phyloP scores from a whole-genome alignment of 2,329 filamentous ascomycete species.

The Aspergillus niger region DNA sequence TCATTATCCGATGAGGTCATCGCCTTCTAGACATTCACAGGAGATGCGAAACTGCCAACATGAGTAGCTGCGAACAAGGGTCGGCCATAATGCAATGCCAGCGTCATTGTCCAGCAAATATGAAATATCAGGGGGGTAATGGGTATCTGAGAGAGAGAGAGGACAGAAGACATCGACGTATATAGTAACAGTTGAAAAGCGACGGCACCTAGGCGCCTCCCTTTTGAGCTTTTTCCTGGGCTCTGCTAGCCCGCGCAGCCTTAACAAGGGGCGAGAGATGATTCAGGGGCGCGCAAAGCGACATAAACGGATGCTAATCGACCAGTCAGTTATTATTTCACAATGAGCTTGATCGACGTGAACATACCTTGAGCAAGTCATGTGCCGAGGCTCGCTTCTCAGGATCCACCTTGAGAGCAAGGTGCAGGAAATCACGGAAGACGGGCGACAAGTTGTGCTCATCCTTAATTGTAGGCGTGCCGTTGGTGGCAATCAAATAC shows the following conservation, averaged over 20 bases:
- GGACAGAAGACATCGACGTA: conserved; percentile 33
- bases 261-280: conserved; percentile 85
- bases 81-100: conserved; percentile 24
- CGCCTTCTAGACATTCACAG: conserved; percentile 28
- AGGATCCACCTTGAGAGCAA: conserved; percentile 93
- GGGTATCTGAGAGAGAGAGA: conserved; percentile 31
- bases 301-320: conserved; percentile 76
- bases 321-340: conserved; percentile 19
- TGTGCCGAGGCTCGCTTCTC: conserved; percentile 95
- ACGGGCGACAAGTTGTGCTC: conserved; percentile 77
- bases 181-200: conserved; percentile 27
- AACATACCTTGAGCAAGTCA: conserved; percentile 83
- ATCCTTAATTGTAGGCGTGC: conserved; percentile 92
- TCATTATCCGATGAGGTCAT: conserved; percentile 23
- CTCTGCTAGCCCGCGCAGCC: conserved; percentile 80
- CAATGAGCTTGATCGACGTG: neutral
- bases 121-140: conserved; percentile 24
- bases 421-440: conserved; percentile 88
- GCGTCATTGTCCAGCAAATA: conserved; percentile 22
- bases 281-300: conserved; percentile 69
- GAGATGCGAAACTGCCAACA: conserved; percentile 13
- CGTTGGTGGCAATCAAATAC: conserved; percentile 95
- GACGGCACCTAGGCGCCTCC: conserved; percentile 39
- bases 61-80: conserved; percentile 13
- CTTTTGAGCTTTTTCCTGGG: conserved; percentile 79